Evolutionary conservation across 129 eudicot genomes (phyloP).

Genomic region (Saposhnikovia divaricata): DNA sequence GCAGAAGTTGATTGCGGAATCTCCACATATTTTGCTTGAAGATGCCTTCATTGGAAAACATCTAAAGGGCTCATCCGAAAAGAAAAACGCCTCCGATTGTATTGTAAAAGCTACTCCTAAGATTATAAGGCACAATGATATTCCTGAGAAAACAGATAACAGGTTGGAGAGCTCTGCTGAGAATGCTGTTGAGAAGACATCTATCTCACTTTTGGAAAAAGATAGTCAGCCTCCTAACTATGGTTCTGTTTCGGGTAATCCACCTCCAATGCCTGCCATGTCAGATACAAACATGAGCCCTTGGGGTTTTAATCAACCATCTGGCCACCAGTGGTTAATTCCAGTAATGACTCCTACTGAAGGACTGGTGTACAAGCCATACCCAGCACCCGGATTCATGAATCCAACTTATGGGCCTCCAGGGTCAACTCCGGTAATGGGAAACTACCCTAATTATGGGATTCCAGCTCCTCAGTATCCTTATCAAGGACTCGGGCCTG

Average conservation of each 20-base stretch:
- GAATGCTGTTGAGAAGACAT: slow-evolving; percentile 57
- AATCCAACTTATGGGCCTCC: slow-evolving; percentile 51
- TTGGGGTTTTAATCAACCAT: slow-evolving; percentile 48
- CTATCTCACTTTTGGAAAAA: slow-evolving; percentile 49
- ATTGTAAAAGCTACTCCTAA: slow-evolving; percentile 36
- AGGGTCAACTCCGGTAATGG: slow-evolving; percentile 38
- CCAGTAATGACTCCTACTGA: slow-evolving; percentile 95
- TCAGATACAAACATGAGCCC: slow-evolving; percentile 37
- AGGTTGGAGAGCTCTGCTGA: slow-evolving; percentile 74
- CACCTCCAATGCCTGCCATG: slow-evolving; percentile 23
- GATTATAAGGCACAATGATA: slow-evolving; percentile 27
- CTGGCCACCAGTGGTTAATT: slow-evolving; percentile 79
- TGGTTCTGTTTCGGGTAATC: slow-evolving; percentile 30
- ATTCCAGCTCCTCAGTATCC: slow-evolving; percentile 35
- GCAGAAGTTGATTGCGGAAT: slow-evolving; percentile 70
- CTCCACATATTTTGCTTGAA: slow-evolving; percentile 69
- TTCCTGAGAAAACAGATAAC: slow-evolving; percentile 34
- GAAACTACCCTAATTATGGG: slow-evolving; percentile 44
- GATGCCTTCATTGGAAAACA: slow-evolving; percentile 47
- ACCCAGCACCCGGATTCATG: slow-evolving; percentile 55
- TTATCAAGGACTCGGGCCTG: slow-evolving; percentile 39
- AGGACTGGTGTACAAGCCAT: slow-evolving; percentile 93
- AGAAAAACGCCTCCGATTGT: slow-evolving; percentile 46
- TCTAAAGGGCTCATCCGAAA: slow-evolving; percentile 35
- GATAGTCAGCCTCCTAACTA: slow-evolving; percentile 34